Base-by-base conservation (phyloP, 257 asterid species). In the Nemophila menziesii region DNA sequence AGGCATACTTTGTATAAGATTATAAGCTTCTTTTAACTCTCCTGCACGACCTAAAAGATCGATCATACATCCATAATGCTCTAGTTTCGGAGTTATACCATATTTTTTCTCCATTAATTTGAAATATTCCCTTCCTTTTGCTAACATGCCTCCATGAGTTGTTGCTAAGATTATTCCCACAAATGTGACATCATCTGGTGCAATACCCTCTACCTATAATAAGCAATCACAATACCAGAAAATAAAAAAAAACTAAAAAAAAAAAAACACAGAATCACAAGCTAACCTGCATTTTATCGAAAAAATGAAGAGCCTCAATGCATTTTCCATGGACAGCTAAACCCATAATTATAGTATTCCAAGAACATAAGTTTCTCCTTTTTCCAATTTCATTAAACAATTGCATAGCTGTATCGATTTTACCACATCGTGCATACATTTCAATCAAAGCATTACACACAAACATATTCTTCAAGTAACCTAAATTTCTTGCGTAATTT, bases 1-100 rank as follows among this genome's bases (percentile, higher is more conserved):
- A 8, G 97, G 89, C 92, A 82, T 86, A 8, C 60, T 39, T 33
- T 55, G 60, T 43, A 77, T 71, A 0, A 82, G 80, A 33, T 67
- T 26, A 47, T 74, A 72, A 33, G 90, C 86, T 66, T 80, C 83
- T 51, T 78, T 60, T 21, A 86, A 27, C 41, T 65, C 43, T 36
- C 92, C 86, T 11, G 82, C 93, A 44, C 96, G 80, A 11, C 94
- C 94, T 11, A 86, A 64, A 39, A 84, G 93, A 65, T 84, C 95
- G 48, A 77, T 86, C 78, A 86, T 70, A 64, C 94, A 86, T 52
- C 97, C 92, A 22, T 75, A 75, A 58, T 82, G 94, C 41, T 82
- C 93, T 38, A 70, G 64, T 67, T 72, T 72, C 39, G 83, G 79
- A 39, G 22, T 22, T 22, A 66, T 56, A 33, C 24, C 51, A 27